Evolutionary conservation across 495 filamentous ascomycete species (phyloP).

Genomic region (Hypomontagnella submonticulosa): DNA sequence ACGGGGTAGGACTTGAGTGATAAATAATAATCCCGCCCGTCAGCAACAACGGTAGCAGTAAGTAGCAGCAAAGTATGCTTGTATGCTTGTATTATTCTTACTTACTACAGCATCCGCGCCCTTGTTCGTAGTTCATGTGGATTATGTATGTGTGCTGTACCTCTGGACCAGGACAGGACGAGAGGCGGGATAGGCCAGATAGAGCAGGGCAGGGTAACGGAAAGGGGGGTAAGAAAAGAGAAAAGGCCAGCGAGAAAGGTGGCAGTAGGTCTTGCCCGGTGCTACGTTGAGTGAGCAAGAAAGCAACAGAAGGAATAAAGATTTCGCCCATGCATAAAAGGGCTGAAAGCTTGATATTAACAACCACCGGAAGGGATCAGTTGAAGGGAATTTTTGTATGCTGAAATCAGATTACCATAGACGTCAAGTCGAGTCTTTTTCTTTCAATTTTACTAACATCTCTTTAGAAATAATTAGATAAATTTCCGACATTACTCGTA

Average conservation of each 20-base stretch:
- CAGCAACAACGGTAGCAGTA: constrained; percentile 22
- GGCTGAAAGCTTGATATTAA: constrained; percentile 1
- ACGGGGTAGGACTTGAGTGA: constrained; percentile 41
- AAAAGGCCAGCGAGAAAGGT: constrained; percentile 5
- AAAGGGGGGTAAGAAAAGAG: constrained; percentile 35
- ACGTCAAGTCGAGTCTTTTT: too few species aligned
- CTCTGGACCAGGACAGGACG: constrained; percentile 11
- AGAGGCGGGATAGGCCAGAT: neutral
- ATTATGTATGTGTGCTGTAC: constrained; percentile 31
- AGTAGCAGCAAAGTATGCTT: neutral
- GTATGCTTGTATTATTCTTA: constrained; percentile 12
- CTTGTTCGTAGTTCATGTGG: constrained; percentile 21
- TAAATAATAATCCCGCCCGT: constrained; percentile 42
- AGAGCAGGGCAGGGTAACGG: constrained; percentile 20
- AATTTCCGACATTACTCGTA: too few species aligned
- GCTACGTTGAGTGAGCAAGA: neutral
- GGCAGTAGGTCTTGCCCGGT: constrained; percentile 3
- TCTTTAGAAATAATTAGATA: too few species aligned
- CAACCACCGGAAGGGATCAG: neutral
- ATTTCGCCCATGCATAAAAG: neutral
- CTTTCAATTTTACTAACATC: too few species aligned
- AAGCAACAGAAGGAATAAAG: too few species aligned
- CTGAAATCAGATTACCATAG: too few species aligned
- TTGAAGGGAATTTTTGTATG: neutral
- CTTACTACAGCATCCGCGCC: constrained; percentile 34